Evolutionary conservation across 2,329 filamentous ascomycete genomes (phyloP), one percentile per base, ranked within the genome.

Genomic region (Anthostomella pinea): DNA sequence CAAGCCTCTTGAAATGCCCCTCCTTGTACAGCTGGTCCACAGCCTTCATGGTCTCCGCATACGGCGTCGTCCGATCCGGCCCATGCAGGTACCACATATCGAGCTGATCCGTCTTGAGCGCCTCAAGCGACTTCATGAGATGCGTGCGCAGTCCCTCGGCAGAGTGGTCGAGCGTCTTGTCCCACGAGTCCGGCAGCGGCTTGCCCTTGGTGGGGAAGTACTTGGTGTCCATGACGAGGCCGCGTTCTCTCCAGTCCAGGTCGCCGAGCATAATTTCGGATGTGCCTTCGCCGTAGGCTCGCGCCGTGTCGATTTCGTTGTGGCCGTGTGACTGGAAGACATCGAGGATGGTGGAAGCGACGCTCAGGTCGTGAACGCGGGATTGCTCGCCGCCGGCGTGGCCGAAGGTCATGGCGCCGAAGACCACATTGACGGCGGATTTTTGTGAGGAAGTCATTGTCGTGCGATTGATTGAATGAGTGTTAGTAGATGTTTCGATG

Each of bases 321-420:
- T 85, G 81, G 13, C 82, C 82, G 51, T 78, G 70, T 17, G 69
- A 65, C 56, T 84, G 79, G 55, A 87, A 78, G 43, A 77, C 69
- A 56, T 85, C 77, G 22, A 87, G 69, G 34, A 75, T n/a, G n/a
- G n/a, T n/a, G n/a, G n/a, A n/a, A n/a, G n/a, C n/a, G n/a, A n/a
- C n/a, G n/a, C n/a, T n/a, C n/a, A n/a, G n/a, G n/a, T n/a, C n/a
- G n/a, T n/a, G n/a, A n/a, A n/a, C n/a, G n/a, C n/a, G n/a, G n/a
- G n/a, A n/a, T n/a, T n/a, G n/a, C n/a, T n/a, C n/a, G n/a, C n/a
- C n/a, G n/a, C n/a, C n/a, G n/a, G n/a, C n/a, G n/a, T n/a, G n/a
- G n/a, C n/a, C n/a, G n/a, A n/a, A n/a, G n/a, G n/a, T n/a, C n/a
- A n/a, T n/a, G n/a, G n/a, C n/a, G n/a, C n/a, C n/a, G n/a, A n/a